Base-by-base conservation (phyloP, 2,329 filamentous ascomycete genomes). In the Lachnellula cervina region DNA sequence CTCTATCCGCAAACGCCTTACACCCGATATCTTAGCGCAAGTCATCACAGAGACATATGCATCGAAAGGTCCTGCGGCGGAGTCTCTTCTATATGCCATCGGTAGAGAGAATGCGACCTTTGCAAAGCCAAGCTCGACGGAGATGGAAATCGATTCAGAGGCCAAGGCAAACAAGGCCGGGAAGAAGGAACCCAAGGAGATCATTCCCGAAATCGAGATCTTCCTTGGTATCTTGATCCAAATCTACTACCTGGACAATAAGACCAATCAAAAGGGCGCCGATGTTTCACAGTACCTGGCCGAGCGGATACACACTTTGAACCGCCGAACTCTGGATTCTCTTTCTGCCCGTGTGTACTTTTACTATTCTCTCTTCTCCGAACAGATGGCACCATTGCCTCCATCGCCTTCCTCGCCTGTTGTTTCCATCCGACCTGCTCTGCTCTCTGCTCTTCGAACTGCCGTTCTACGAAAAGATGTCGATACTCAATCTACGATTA, bases 401-500 rank as follows among this genome's bases (percentile, higher is more conserved):
- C 92, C 93, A 23, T 97, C 92, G 51, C 88, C 90, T 54, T 87
- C 90, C 67, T 96, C 92, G 6, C 88, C 91, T 3, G 84, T 96
- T 63, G 89, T 97, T 59, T 81, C 87, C 42, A 91, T 96, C 68
- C 88, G 94, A 57, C 90, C 92, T 54, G 87, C 86, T 60, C 82
- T 99, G 50, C 84, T 99, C 54, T 86, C 89, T 52, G 93, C 92
- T 17, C 84, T 99, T 57, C 85, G 94, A 68, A 97, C 93, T 46
- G 90, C 94, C n/a, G 94, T 97, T 28, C 80, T 99, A 61, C 88
- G 94, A 66, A 97, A 97, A 77, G 94, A 99, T 73, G 85, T 91
- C 62, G 94, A 99, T 68, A 97, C 90, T n/a, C 93, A 97, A 76
- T 90, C 94, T 28, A 90, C 93, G 0, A 90, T 97, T 64, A 97